phyloP scores from a whole-genome alignment of 768 basidiomycete species.

The Phanerodontia chrysosporium region DNA sequence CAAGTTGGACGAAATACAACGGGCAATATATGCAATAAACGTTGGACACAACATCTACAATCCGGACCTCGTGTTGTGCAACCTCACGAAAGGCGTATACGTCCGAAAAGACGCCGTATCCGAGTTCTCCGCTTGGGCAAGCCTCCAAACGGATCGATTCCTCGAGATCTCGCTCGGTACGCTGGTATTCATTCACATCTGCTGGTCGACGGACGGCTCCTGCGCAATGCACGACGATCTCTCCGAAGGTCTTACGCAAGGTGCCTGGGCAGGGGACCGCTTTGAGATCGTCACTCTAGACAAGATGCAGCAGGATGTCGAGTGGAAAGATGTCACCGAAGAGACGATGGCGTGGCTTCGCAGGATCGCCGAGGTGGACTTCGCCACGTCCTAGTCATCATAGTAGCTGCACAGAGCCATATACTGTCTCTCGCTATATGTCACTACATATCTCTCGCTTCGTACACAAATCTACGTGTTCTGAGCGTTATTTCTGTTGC shows the following conservation, averaged over 20 bases:
- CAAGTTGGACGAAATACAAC: background rate
- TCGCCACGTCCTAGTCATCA: background rate
- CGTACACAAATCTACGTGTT: too few relatives aligned
- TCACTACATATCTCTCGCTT: too few relatives aligned
- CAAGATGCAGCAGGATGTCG: background rate
- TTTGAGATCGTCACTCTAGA: conserved; percentile 2
- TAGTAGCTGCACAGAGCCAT: too few relatives aligned
- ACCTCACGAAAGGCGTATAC: conserved; percentile 7
- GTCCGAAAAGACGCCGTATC: background rate
- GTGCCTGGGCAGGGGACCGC: conserved; percentile 8
- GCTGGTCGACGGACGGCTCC: conserved; percentile 1
- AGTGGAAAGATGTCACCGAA: conserved; percentile 6
- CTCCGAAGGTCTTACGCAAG: background rate
- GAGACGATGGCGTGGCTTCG: background rate
- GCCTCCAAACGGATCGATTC: background rate
- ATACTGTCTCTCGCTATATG: too few relatives aligned
- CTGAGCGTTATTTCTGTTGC: too few relatives aligned
- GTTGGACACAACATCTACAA: background rate
- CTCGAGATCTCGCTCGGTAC: background rate
- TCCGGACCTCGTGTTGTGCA: background rate
- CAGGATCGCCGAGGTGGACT: background rate
- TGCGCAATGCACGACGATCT: background rate
- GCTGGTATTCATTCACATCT: conserved; percentile 3
- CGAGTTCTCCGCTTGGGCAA: background rate
- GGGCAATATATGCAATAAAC: background rate